A percentile compares a stretch with the other conserved stretches of the same genome.
phyloP scores from a whole-genome alignment of 148 eudicot species.

The Silene latifolia region DNA sequence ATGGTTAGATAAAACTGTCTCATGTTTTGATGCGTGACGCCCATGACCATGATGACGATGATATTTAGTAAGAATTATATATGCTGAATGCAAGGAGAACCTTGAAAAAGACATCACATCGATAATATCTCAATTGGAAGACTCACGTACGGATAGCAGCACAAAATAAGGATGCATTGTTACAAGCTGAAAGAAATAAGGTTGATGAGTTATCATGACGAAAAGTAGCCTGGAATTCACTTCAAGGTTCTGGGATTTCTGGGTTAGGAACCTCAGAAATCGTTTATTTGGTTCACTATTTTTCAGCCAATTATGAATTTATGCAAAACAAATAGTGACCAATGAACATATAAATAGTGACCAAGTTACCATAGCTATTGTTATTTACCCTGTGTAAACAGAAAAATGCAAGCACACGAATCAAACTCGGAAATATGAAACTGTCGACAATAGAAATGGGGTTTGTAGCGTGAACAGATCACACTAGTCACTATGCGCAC shows the following conservation, averaged over 20 bases:
- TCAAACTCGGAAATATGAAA: no score
- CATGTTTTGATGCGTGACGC: constrained; percentile 37
- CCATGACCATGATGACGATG: constrained; percentile 33
- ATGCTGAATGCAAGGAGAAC: constrained; percentile 43
- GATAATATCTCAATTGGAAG: constrained; percentile 62
- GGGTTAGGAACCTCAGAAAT: constrained; percentile 64
- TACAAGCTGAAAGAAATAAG: constrained; percentile 62
- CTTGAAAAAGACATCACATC: constrained; percentile 52
- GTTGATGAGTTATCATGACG: constrained; percentile 54
- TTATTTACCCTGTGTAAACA: no score
- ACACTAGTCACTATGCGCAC: no score
- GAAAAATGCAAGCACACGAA: no score
- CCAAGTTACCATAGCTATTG: no score
- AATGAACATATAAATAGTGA: no score
- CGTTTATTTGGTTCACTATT: no score
- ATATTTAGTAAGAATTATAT: constrained; percentile 21
- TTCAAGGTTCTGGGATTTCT: constrained; percentile 38
- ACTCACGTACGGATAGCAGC: constrained; percentile 44
- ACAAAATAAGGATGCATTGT: constrained; percentile 54
- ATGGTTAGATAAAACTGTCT: constrained; percentile 31
- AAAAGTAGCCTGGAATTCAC: constrained; percentile 57
- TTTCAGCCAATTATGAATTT: no score
- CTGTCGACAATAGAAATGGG: no score
- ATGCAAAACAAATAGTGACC: no score
- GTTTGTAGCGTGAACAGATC: no score